phyloP scores from a whole-genome alignment of 1,139 yeast genomes.

The Suhomyces kunorum region DNA sequence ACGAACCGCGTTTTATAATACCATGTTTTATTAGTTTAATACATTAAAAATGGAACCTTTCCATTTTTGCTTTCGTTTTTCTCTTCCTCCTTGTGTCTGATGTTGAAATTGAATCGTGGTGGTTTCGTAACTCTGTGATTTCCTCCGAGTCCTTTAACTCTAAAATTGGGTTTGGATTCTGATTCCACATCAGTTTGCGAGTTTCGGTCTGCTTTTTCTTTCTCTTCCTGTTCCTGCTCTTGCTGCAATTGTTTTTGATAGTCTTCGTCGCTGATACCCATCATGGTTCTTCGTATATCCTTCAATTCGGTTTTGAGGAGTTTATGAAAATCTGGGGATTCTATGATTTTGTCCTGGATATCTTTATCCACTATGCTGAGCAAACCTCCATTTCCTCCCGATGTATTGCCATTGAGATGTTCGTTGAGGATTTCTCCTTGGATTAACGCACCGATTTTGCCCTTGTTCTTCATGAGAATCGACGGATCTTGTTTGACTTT shows the following conservation, averaged over 20 bases:
- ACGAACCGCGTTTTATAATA: background rate
- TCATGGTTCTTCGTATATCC: conserved; percentile 34
- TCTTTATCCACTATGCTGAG: conserved; percentile 48
- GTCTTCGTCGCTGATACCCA: conserved; percentile 47
- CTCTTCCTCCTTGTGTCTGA: conserved; percentile 12
- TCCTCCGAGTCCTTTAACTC: conserved; percentile 26
- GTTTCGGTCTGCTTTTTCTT: conserved; percentile 9
- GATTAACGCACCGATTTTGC: conserved; percentile 54
- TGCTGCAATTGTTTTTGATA: conserved; percentile 29
- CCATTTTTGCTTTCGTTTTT: conserved; percentile 13
- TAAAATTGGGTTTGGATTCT: conserved; percentile 27
- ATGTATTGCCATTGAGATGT: conserved; percentile 13
- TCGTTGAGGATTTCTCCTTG: conserved; percentile 48
- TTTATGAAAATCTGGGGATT: conserved; percentile 43
- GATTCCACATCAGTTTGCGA: conserved; percentile 7
- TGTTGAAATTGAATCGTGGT: conserved; percentile 32
- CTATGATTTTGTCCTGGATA: conserved; percentile 48
- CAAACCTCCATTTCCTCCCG: conserved; percentile 14
- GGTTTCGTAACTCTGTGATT: conserved; percentile 31
- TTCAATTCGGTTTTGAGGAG: conserved; percentile 35
- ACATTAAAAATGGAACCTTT: conserved; percentile 19
- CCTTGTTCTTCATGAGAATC: conserved; percentile 50
- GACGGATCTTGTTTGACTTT: conserved; percentile 53
- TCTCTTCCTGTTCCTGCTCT: conserved; percentile 13
- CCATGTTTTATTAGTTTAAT: conserved; percentile 7